Evolutionary conservation across 352 stramenopile species (phyloP).

Genomic region (Peronosclerospora sorghi): DNA sequence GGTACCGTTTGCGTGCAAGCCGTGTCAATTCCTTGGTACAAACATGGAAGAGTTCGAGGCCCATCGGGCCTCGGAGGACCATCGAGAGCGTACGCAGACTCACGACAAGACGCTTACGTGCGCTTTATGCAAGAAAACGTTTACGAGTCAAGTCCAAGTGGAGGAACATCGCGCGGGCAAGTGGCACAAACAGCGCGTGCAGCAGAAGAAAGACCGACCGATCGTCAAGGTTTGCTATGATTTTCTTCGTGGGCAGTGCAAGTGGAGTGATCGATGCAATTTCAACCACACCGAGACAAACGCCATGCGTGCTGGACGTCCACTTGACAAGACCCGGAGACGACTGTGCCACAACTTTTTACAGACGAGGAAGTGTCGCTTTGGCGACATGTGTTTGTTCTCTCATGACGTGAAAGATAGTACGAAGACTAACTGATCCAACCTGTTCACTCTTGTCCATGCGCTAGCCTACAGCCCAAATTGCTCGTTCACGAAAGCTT

Average conservation of each 20-base stretch:
- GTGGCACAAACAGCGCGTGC: constrained; percentile 68
- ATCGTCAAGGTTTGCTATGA: constrained; percentile 75
- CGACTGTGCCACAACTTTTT: constrained; percentile 46
- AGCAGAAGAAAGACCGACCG: constrained; percentile 57
- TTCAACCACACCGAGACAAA: constrained; percentile 69
- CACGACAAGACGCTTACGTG: constrained; percentile 31
- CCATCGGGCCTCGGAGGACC: constrained; percentile 37
- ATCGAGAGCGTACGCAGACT: constrained; percentile 27
- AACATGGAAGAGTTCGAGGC: constrained; percentile 52
- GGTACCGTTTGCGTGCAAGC: constrained; percentile 75
- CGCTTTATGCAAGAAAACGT: constrained; percentile 61
- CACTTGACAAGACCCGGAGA: constrained; percentile 41
- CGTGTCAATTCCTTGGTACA: constrained; percentile 65
- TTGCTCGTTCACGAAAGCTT: constrained; percentile 24
- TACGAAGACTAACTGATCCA: no score
- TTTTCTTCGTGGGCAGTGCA: constrained; percentile 66
- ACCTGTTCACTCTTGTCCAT: no score
- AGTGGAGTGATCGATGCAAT: constrained; percentile 47
- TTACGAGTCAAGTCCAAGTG: constrained; percentile 64
- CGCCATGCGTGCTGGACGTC: constrained; percentile 40
- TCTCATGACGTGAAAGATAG: constrained; percentile 26
- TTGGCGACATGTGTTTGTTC: constrained; percentile 69
- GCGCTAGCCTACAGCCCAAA: constrained; percentile 18
- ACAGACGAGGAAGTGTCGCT: constrained; percentile 38
- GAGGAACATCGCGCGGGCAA: constrained; percentile 70